Conservation (phyloP, 495 filamentous ascomycete species). For the Penicillium flavigenum region DNA sequence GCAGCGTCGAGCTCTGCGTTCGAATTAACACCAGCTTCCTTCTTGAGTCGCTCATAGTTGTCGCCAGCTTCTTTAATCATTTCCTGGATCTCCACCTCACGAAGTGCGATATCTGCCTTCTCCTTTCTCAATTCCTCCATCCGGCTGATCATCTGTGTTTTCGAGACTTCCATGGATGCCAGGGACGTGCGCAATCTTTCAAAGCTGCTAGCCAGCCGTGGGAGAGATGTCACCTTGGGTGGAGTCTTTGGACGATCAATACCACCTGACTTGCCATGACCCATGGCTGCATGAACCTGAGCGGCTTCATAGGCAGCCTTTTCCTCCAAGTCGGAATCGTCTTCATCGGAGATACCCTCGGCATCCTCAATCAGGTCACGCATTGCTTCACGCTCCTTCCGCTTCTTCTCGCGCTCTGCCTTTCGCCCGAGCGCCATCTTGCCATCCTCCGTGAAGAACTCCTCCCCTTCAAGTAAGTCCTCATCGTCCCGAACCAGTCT, state of each 20-base stretch:
- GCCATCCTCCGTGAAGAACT: slow-evolving; percentile 86
- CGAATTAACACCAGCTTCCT: slow-evolving; percentile 49
- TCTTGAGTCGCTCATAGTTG: slow-evolving; percentile 63
- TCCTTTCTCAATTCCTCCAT: slow-evolving; percentile 64
- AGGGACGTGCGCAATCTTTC: slow-evolving; percentile 53
- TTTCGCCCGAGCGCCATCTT: slow-evolving; percentile 73
- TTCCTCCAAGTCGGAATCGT: slow-evolving; percentile 78
- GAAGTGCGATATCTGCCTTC: slow-evolving; percentile 64
- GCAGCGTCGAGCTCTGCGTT: slow-evolving; percentile 29
- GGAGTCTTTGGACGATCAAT: slow-evolving; percentile 53
- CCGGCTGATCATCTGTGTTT: slow-evolving; percentile 52
- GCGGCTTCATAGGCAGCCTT: slow-evolving; percentile 83
- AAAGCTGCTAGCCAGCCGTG: slow-evolving; percentile 50
- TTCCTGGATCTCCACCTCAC: slow-evolving; percentile 79
- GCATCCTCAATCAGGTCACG: slow-evolving; percentile 81
- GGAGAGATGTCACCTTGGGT: slow-evolving; percentile 58
- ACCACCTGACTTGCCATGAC: slow-evolving; percentile 51
- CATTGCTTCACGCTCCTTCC: slow-evolving; percentile 70
- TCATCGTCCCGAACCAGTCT: slow-evolving; percentile 86
- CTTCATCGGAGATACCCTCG: slow-evolving; percentile 60
- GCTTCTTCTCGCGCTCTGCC: slow-evolving; percentile 73
- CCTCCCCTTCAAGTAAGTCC: slow-evolving; percentile 90
- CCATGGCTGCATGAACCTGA: slow-evolving; percentile 80
- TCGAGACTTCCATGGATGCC: slow-evolving; percentile 54
- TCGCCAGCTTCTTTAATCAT: slow-evolving; percentile 80